Base-by-base conservation (phyloP, 352 stramenopile genomes). In the Nothophytophthora sp. region DNA sequence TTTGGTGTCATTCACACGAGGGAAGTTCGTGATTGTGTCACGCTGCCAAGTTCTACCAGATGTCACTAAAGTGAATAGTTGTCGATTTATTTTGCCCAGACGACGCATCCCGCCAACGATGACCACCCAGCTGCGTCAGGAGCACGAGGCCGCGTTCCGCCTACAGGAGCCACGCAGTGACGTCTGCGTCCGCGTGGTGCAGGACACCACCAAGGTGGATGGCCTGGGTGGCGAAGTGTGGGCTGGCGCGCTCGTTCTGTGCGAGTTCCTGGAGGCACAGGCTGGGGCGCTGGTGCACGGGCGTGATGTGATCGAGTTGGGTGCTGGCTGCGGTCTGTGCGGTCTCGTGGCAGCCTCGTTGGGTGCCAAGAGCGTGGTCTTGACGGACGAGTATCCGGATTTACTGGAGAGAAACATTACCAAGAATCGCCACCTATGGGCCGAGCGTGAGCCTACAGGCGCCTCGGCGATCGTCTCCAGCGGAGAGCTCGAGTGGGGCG, bases 361-460 rank as follows among this genome's bases (percentile, higher is more conserved):
- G 18, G 61, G 64, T 18, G 75, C 75, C 19, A 50, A 28, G 18
- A 44, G 18, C 3, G 50, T 59, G 5, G 49, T 80, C 11, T 56
- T 84, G n/a, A 82, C 70, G 12, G 75, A 86, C 36, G 75, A 86
- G 33, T 86, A 75, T 48, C 73, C 75, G 2, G 75, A 86, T 16
- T 30, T 86, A 20, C 54, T 86, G 28, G 53, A 42, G 7, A 57
- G 20, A 18, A 86, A 86, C 20, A 76, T 78, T 16, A 37, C 37
- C 27, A 63, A 70, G 32, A 84, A 83, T 46, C 8, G 25, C 0
- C 46, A 60, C 12, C 48, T 79, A 9, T 79, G 55, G 58, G 46
- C 15, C 28, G 38, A 51, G 35, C 28, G 33, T 20, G 54, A 69
- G 30, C 32, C 25, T 38, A 18, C 25, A 1, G n/a, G 18, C 20